Conservation (phyloP, 495 filamentous ascomycete species). For the Annulohypoxylon maeteangense region DNA sequence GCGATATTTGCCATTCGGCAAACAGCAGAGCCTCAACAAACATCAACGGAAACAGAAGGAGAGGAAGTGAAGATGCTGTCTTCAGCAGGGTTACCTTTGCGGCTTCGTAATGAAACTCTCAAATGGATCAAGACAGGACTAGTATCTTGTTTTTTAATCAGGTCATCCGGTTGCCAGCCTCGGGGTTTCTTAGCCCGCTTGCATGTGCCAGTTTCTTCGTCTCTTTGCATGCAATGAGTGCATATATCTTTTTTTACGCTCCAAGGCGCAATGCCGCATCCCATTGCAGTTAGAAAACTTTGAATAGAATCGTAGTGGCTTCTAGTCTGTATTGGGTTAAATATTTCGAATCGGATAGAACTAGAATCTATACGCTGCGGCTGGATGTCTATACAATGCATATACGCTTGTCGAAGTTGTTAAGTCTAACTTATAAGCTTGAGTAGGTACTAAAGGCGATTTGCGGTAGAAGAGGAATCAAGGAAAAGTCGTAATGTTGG, state of each 20-base stretch:
- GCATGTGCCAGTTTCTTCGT: not conserved
- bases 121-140: not conserved
- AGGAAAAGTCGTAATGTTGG: not conserved
- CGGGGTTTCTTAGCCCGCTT: not conserved
- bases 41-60: not conserved
- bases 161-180: not conserved
- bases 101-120: not conserved
- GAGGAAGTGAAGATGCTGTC: not conserved
- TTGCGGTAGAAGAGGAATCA: not conserved
- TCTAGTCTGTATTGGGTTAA: not conserved
- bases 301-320: not conserved
- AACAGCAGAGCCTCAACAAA: slow-evolving; percentile 2
- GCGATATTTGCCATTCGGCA: not conserved
- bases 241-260: not conserved
- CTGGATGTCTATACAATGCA: not conserved
- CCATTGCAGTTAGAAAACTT: not conserved
- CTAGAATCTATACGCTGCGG: not conserved
- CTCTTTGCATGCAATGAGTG: not conserved
- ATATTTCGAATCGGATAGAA: not conserved
- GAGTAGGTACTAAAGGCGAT: not conserved
- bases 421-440: not conserved
- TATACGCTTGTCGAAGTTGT: not conserved
- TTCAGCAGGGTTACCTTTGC: not conserved
- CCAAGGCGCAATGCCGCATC: not conserved
- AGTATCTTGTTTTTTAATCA: not conserved